Conservation (phyloP, 163 green algal genomes). For the Chloromonas sp. region DNA sequence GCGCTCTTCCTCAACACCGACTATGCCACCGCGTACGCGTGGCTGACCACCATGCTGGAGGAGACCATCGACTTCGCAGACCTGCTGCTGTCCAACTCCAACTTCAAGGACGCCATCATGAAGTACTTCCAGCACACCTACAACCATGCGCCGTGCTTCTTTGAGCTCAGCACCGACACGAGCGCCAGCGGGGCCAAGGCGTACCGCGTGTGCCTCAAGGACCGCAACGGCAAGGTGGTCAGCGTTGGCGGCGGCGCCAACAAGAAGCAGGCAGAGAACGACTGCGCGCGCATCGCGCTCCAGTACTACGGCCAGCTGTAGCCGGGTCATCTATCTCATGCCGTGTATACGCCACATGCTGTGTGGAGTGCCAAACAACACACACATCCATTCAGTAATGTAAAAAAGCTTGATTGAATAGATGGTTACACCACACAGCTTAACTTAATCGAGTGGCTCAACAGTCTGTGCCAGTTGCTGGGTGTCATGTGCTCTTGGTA, state of each 20-base stretch:
- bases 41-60: constrained; percentile 7
- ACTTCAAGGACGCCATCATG: constrained; percentile 2
- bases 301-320: constrained; percentile 1
- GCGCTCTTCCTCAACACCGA: constrained; percentile 6
- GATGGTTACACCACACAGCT: too few relatives aligned
- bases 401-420: too few relatives aligned
- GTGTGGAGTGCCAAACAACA: too few relatives aligned
- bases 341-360: too few relatives aligned
- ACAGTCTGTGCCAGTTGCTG: too few relatives aligned
- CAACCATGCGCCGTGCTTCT: too few relatives aligned
- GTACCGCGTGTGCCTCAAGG: background rate
- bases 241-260: background rate
- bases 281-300: background rate
- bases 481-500: too few relatives aligned
- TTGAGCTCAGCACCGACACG: background rate
- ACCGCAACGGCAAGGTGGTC: background rate
- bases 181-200: background rate
- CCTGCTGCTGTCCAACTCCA: background rate
- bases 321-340: background rate
- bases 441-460: too few relatives aligned
- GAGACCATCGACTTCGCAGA: constrained; percentile 8
- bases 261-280: background rate
- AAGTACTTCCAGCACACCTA: too few relatives aligned
- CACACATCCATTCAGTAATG: too few relatives aligned
- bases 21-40: background rate